These are phyloP conservation scores for Vitis vinifera DNA, from an alignment of 164 flowering plant species.

Conservation along the genomic window ASM3070453v1 NC_081821.1:19878001-19878500, in stretches of 20 bases:
- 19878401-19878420: no score
- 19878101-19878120: constrained; percentile 67
- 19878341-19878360: no score
- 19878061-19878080: constrained; percentile 53
- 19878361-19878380: no score
- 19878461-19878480: no score
- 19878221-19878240: constrained; percentile 82
- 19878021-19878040: constrained; percentile 58
- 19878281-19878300: constrained; percentile 58
- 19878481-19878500: no score
- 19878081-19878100: constrained; percentile 66
- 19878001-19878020: constrained; percentile 70
- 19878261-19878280: constrained; percentile 78
- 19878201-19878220: constrained; percentile 59
- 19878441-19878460: no score
- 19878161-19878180: constrained; percentile 72
- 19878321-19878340: constrained; percentile 44
- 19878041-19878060: constrained; percentile 62
- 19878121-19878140: constrained; percentile 44
- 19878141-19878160: constrained; percentile 47
- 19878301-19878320: constrained; percentile 61
- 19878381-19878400: no score
- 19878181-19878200: constrained; percentile 62
- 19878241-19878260: constrained; percentile 83
- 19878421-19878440: no score